These are phyloP conservation scores for Arabidopsis arenosa DNA, from an alignment of 345 rosid species.

Conservation along the genomic window DNA sequence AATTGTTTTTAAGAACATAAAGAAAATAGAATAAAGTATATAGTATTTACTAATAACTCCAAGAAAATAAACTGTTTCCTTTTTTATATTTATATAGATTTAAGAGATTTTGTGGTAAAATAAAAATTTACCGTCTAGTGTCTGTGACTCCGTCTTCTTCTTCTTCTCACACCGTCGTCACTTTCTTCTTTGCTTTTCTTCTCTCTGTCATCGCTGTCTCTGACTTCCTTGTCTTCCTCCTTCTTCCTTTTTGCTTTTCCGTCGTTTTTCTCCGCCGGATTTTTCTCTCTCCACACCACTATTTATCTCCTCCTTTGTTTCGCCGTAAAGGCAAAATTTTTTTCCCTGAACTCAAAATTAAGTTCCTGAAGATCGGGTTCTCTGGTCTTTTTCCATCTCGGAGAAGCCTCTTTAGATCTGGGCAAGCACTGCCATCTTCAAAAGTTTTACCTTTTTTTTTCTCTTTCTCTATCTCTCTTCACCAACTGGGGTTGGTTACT, in stretches of 20 bases:
- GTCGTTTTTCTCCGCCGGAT: constrained; percentile 46
- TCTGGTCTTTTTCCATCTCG: background rate
- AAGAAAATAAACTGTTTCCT: constrained; percentile 30
- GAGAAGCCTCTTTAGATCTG: constrained; percentile 46
- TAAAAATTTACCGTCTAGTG: constrained; percentile 7
- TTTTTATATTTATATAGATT: background rate
- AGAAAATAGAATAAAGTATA: constrained; percentile 11
- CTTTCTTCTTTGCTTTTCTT: constrained; percentile 15
- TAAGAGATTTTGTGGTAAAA: background rate
- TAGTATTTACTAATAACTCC: background rate
- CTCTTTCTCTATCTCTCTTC: background rate
- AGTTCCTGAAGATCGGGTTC: background rate
- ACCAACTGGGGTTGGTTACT: constrained; percentile 10
- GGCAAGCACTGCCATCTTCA: background rate
- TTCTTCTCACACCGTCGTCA: constrained; percentile 11
- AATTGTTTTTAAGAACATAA: background rate
- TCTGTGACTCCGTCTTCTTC: background rate
- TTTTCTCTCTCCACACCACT: constrained; percentile 24
- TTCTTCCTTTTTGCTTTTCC: constrained; percentile 29
- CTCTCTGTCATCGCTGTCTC: constrained; percentile 45
- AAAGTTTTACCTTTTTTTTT: constrained; percentile 23
- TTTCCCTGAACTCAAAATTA: too few relatives aligned
- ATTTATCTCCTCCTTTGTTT: background rate
- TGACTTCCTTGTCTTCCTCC: constrained; percentile 44
- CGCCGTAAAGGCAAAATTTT: too few relatives aligned